Evolutionary conservation across 2,329 filamentous ascomycete species (phyloP), one percentile per base, ranked within the genome.

Genomic region (Calonectria pauciramosa): DNA sequence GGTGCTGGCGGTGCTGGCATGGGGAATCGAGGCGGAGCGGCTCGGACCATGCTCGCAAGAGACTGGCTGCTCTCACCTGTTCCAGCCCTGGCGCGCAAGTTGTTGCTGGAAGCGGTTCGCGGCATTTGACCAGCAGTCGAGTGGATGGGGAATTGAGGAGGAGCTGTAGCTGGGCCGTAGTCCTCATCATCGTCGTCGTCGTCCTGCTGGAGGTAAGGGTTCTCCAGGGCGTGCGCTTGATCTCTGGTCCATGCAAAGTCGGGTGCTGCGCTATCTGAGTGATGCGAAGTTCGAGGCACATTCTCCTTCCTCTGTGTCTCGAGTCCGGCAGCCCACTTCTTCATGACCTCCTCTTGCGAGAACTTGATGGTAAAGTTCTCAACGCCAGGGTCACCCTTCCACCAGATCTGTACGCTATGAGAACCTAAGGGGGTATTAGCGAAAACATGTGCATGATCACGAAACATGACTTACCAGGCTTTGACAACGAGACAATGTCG

Each of bases 351-450:
- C 84, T 99, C 97, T 75, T 96, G 97, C 66, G 92, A 90, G 84
- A 98, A 99, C 79, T 95, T 95, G 82, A 99, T 98, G 80, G 96
- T 93, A 84, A 99, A 99, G 82, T 97, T 98, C 83, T 99, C 96
- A 38, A 98, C 95, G 5, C 95, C 95, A 0, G 96, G 95, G 78
- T 99, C 96, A 41, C 96, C 96, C 86, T 97, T 99, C 97, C 97
- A 99, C 90, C 96, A 98, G 71, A 99, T 99, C 83, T 99, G 96
- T 75, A 98, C 95, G 2, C 95, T 96, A 83, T 99, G 98, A 14
- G 95, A 96, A 63, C 95, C 96, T 97, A 80, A 14, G 8, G 51
- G 77, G 88, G 80, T 86, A 84, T 71, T 56, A 23, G 44, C 56
- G 52, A 41, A 44, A 10, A 18, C 70, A 54, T 13, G 76, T 49